phyloP scores from a whole-genome alignment of 2,329 filamentous ascomycete genomes.

The Aspergillus sojae region DNA sequence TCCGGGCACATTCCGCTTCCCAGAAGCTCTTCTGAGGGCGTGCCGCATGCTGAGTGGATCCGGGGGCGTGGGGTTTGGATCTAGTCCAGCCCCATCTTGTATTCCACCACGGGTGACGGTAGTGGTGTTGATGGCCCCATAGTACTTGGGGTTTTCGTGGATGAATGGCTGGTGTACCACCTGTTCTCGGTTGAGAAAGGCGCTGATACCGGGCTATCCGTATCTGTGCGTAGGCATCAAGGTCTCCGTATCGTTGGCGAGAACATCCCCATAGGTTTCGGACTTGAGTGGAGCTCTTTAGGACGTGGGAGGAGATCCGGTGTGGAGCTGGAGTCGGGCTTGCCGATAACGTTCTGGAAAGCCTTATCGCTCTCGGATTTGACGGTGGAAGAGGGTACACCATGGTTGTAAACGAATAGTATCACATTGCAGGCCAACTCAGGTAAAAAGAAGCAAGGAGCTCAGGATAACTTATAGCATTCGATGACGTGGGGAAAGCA shows the following conservation, averaged over 20 bases:
- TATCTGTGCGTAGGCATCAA: background rate
- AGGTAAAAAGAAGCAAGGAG: background rate
- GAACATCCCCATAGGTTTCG: conserved; percentile 15
- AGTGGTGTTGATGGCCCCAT: conserved; percentile 6
- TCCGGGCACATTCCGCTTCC: conserved; percentile 25
- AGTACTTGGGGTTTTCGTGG: conserved; percentile 2
- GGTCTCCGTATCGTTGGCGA: conserved; percentile 2
- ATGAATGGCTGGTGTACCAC: background rate
- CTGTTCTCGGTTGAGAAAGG: conserved; percentile 1
- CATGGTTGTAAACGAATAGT: background rate
- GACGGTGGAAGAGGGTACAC: background rate
- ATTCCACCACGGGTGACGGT: conserved; percentile 19
- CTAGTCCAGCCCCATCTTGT: conserved; percentile 17
- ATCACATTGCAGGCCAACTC: background rate
- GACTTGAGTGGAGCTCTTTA: conserved; percentile 6
- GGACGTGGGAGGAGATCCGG: conserved; percentile 1
- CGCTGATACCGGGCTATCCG: conserved; percentile 10
- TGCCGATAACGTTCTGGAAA: background rate
- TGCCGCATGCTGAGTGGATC: background rate
- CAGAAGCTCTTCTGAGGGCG: conserved; percentile 17
- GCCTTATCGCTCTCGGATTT: background rate
- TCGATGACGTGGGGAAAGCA: background rate
- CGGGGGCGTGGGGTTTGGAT: background rate
- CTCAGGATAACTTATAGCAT: background rate
- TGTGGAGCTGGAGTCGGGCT: background rate